Conservation (phyloP, 192 early-diverging fungal genomes). For the Chytriomyces hyalinus region DNA sequence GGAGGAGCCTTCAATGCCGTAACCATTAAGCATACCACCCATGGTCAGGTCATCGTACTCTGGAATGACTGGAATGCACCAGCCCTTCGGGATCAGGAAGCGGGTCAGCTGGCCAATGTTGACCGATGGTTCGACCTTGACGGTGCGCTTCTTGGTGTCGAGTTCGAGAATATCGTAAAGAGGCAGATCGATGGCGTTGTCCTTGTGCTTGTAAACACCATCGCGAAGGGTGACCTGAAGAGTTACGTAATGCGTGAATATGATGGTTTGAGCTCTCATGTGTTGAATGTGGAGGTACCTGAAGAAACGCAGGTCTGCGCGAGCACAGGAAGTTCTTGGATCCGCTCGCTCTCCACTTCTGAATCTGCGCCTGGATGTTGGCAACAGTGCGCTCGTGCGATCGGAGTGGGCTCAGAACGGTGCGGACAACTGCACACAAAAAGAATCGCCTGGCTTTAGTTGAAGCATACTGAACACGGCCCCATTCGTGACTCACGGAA, state of each 20-base stretch:
- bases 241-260: neutral
- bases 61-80: constrained; percentile 43
- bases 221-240: constrained; percentile 36
- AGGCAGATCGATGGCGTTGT: constrained; percentile 36
- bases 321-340: constrained; percentile 45
- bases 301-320: constrained; percentile 41
- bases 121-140: constrained; percentile 44
- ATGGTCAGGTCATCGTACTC: constrained; percentile 49
- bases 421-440: constrained; percentile 31
- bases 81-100: constrained; percentile 44
- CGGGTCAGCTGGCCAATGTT: constrained; percentile 49
- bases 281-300: neutral
- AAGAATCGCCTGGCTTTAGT: neutral
- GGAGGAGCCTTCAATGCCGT: constrained; percentile 49
- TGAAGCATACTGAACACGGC: neutral
- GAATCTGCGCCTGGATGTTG: constrained; percentile 45
- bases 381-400: constrained; percentile 42
- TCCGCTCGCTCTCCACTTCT: constrained; percentile 38
- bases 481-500: constrained; percentile 19
- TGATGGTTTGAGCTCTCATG: too few species aligned
- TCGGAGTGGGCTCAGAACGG: constrained; percentile 31
- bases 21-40: constrained; percentile 50
- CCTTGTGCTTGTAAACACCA: constrained; percentile 38
- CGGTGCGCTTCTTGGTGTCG: constrained; percentile 32
- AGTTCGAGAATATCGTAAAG: constrained; percentile 48